Evolutionary conservation across 768 basidiomycete species (phyloP).

Genomic region (Lentinula guzmanii): DNA sequence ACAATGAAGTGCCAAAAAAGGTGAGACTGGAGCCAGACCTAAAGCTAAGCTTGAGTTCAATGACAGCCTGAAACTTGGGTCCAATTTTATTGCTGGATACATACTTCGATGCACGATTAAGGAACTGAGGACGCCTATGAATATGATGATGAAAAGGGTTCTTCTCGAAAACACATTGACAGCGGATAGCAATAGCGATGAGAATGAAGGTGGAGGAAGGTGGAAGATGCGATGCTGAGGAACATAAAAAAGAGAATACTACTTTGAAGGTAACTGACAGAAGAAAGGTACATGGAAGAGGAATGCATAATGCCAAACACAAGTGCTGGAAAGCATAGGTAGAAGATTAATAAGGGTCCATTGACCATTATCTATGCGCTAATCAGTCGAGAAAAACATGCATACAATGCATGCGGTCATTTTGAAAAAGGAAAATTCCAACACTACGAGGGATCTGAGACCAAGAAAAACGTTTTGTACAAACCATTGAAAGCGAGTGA

Average conservation of each 20-base stretch:
- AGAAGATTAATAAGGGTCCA: neutral
- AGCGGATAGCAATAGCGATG: slow-evolving; percentile 2
- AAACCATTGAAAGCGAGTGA: neutral
- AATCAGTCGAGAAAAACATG: neutral
- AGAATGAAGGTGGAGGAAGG: neutral
- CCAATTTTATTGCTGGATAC: neutral
- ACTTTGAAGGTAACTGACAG: neutral
- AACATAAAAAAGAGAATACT: neutral
- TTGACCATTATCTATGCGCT: neutral
- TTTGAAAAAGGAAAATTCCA: neutral
- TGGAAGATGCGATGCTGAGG: neutral
- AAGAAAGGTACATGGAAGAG: neutral
- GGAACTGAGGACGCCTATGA: neutral
- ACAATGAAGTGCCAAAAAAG: neutral
- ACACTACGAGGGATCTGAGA: neutral
- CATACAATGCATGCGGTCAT: neutral
- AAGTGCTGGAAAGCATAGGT: neutral
- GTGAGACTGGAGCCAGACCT: too few relatives aligned
- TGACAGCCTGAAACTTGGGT: neutral
- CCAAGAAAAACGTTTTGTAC: neutral
- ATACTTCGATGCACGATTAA: neutral
- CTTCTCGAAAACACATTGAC: slow-evolving; percentile 2
- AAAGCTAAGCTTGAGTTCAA: neutral
- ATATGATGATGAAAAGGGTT: neutral
- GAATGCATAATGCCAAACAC: neutral